Evolutionary conservation across 352 stramenopile genomes (phyloP).

Genomic region (Bremia lactucae): DNA sequence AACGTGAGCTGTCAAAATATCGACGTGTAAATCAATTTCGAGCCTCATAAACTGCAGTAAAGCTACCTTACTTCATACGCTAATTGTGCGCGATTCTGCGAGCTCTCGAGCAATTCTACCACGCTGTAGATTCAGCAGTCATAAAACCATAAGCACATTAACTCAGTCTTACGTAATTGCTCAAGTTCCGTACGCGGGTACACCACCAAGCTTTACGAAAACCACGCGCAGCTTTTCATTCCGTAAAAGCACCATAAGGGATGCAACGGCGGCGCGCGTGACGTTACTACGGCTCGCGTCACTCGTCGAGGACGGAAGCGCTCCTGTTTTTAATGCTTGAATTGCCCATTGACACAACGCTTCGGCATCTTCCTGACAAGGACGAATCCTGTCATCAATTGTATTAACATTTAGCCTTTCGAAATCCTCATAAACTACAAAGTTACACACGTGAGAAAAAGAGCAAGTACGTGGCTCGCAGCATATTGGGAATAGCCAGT

Average conservation of each 20-base stretch:
- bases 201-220: constrained; percentile 86
- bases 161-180: not conserved
- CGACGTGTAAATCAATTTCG: not conserved
- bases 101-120: constrained; percentile 65
- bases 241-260: constrained; percentile 88
- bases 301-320: constrained; percentile 36
- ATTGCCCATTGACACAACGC: constrained; percentile 70
- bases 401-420: constrained; percentile 1
- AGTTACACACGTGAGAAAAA: constrained; percentile 63
- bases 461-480: constrained; percentile 63
- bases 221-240: constrained; percentile 80
- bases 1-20: constrained; percentile 80
- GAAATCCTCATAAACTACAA: not conserved
- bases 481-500: constrained; percentile 81
- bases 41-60: no score
- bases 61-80: constrained; percentile 85
- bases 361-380: constrained; percentile 69
- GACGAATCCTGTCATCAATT: constrained; percentile 40
- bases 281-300: constrained; percentile 64
- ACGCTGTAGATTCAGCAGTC: constrained; percentile 22
- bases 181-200: constrained; percentile 68
- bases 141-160: constrained; percentile 1
- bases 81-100: constrained; percentile 86
- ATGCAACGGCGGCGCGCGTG: constrained; percentile 80
- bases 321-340: constrained; percentile 56